These are phyloP conservation scores for Aspergillus ruber DNA, from an alignment of 2,329 filamentous ascomycete genomes.

Conservation along the genomic window DNA sequence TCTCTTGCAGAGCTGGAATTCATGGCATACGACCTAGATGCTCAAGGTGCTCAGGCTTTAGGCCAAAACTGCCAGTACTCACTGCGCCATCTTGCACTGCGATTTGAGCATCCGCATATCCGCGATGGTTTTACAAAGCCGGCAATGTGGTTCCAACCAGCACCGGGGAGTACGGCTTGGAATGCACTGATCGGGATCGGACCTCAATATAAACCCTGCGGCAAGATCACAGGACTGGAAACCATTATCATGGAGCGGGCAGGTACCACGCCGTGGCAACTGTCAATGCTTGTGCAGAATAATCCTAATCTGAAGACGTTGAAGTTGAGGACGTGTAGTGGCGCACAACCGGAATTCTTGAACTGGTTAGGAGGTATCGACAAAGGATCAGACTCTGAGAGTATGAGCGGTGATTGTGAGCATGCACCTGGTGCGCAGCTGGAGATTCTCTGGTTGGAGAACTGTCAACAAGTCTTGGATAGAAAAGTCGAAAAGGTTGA, in stretches of 20 bases:
- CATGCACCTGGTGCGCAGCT: conserved; percentile 16
- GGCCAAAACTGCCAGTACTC: conserved; percentile 14
- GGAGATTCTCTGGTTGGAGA: conserved; percentile 22
- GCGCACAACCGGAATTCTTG: conserved; percentile 28
- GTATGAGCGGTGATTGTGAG: background rate
- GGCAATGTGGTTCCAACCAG: conserved; percentile 22
- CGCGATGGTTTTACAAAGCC: conserved; percentile 23
- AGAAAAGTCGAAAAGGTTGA: conserved; percentile 8
- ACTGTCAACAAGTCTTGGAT: conserved; percentile 16
- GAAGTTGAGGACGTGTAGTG: conserved; percentile 26
- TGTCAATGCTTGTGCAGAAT: conserved; percentile 25
- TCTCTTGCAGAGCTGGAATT: conserved; percentile 25
- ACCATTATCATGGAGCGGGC: conserved; percentile 26
- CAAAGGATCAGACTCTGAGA: conserved; percentile 5
- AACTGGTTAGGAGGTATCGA: conserved; percentile 25
- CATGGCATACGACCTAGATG: conserved; percentile 26
- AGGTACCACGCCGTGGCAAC: conserved; percentile 29
- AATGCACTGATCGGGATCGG: conserved; percentile 27
- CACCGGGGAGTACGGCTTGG: conserved; percentile 23
- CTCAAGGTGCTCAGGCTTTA: conserved; percentile 21
- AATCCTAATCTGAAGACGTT: conserved; percentile 23
- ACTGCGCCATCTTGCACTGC: conserved; percentile 27
- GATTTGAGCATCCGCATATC: conserved; percentile 30
- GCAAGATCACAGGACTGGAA: conserved; percentile 19
- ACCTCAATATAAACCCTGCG: conserved; percentile 9